phyloP scores from a whole-genome alignment of 345 rosid genomes.

The Sisymbrium altissimum region DNA sequence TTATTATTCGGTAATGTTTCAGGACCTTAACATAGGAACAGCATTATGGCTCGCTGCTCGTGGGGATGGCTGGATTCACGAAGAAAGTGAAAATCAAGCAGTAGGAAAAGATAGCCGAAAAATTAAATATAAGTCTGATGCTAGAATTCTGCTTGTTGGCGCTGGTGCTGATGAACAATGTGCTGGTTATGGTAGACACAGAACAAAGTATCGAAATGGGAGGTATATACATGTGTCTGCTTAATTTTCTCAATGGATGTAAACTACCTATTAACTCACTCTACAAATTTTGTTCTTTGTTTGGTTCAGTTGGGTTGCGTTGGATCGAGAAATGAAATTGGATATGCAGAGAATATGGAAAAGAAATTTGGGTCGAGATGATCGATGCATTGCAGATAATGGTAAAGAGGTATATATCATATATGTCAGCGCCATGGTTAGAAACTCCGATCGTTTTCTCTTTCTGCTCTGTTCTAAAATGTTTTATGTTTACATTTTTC shows the following conservation, averaged over 20 bases:
- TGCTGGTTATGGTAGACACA: constrained; percentile 97
- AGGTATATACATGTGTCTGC: constrained; percentile 42
- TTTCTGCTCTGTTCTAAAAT: background rate
- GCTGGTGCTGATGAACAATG: constrained; percentile 99
- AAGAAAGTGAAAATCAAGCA: constrained; percentile 29
- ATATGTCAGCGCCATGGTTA: background rate
- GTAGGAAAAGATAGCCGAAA: constrained; percentile 32
- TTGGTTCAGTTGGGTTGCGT: constrained; percentile 60
- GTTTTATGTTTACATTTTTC: background rate
- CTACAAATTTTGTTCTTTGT: background rate
- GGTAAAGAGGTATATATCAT: constrained; percentile 74
- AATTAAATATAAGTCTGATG: constrained; percentile 53
- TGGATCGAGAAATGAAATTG: constrained; percentile 91
- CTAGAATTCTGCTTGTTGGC: constrained; percentile 81
- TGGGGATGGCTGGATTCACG: constrained; percentile 75
- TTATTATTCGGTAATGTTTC: constrained; percentile 17
- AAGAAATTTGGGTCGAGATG: constrained; percentile 95
- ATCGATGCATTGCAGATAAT: constrained; percentile 78
- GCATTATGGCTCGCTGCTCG: constrained; percentile 90
- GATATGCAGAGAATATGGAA: constrained; percentile 99
- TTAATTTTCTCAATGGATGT: background rate
- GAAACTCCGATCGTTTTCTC: background rate
- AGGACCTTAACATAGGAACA: constrained; percentile 95
- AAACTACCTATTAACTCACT: background rate
- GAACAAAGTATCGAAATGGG: constrained; percentile 70